These are phyloP conservation scores for Astraeus odoratus DNA, from an alignment of 768 basidiomycete genomes.

Conservation along the genomic window DNA sequence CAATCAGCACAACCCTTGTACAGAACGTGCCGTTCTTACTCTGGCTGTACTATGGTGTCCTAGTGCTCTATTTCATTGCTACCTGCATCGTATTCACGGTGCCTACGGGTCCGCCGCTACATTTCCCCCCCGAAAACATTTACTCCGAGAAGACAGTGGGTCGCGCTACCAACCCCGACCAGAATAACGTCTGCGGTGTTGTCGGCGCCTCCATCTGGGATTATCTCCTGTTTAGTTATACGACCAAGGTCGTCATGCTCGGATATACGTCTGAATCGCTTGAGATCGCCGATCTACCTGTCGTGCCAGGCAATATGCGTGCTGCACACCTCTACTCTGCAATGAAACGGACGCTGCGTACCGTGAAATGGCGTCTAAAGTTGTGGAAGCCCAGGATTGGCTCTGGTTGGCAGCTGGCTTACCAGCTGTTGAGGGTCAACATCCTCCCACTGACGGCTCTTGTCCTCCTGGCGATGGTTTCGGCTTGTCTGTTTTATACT, in stretches of 20 bases:
- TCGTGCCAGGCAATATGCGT: conserved; percentile 71
- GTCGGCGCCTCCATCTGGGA: conserved; percentile 39
- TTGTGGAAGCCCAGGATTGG: conserved; percentile 56
- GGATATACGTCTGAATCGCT: conserved; percentile 68
- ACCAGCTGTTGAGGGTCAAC: conserved; percentile 58
- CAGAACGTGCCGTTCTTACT: conserved; percentile 15
- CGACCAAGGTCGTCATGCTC: conserved; percentile 80
- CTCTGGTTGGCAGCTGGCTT: conserved; percentile 58
- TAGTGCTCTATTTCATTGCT: conserved; percentile 43
- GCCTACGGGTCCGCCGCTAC: conserved; percentile 66
- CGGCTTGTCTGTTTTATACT: conserved; percentile 60
- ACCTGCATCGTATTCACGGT: conserved; percentile 41
- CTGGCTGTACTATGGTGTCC: conserved; percentile 46
- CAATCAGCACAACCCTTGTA: conserved; percentile 26
- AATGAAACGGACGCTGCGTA: conserved; percentile 55
- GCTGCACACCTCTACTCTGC: conserved; percentile 50
- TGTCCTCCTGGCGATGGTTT: conserved; percentile 43
- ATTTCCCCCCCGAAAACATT: conserved; percentile 66
- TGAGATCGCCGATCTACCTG: conserved; percentile 84
- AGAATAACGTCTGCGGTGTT: conserved; percentile 66
- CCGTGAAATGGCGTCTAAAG: conserved; percentile 43
- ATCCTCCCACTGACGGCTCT: conserved; percentile 31
- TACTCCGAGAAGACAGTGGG: conserved; percentile 68
- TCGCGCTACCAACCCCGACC: conserved; percentile 51
- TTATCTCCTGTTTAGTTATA: conserved; percentile 76